A percentile compares a stretch with the other conserved stretches of the same genome.
These are phyloP conservation scores for Oryza punctata DNA, from an alignment of 176 grass and related monocot genomes.

Conservation along the genomic window DNA sequence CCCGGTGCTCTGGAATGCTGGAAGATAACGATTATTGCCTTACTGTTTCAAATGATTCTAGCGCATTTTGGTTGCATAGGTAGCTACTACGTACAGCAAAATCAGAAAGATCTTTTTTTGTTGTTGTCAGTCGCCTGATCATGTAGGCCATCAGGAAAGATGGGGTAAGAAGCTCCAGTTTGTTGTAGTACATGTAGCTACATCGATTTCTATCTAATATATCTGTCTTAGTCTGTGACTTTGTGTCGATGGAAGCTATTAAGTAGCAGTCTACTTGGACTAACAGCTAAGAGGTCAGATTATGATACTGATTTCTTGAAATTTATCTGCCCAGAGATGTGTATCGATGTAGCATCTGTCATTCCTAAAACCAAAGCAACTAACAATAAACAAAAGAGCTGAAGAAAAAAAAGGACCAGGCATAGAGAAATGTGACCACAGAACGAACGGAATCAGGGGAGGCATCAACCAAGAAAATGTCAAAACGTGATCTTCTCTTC, in stretches of 20 bases:
- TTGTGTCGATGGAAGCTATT: not conserved
- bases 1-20: not conserved
- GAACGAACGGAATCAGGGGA: conserved; percentile 19
- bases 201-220: not conserved
- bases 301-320: not conserved
- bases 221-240: not conserved
- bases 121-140: not conserved
- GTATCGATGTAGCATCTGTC: not conserved
- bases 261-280: not conserved
- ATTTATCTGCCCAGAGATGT: not conserved
- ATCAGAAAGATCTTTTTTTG: too few relatives aligned
- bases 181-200: not conserved
- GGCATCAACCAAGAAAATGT: not conserved
- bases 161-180: not conserved
- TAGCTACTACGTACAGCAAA: too few relatives aligned
- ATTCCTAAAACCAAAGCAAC: not conserved
- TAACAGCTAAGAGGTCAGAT: not conserved
- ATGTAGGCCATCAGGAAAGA: not conserved
- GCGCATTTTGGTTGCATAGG: too few relatives aligned
- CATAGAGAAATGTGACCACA: not conserved
- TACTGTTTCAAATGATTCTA: not conserved
- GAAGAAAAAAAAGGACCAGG: not conserved
- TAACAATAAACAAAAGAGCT: not conserved
- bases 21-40: not conserved
- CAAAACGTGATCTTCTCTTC: not conserved